phyloP scores from a whole-genome alignment of 176 grass and related monocot genomes.

The Aechmea fasciata region DNA sequence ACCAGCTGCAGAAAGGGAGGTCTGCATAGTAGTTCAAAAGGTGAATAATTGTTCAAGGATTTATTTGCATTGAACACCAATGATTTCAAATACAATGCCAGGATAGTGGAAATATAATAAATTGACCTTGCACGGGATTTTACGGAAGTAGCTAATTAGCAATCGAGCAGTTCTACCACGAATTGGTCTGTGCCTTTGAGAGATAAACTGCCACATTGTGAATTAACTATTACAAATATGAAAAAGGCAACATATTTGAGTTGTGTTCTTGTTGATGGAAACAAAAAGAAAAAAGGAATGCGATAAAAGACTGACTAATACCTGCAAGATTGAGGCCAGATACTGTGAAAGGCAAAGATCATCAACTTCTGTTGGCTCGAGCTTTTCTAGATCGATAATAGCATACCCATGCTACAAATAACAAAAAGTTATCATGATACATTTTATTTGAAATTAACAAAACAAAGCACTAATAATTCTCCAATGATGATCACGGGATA shows the following conservation, averaged over 20 bases:
- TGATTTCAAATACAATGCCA: slow-evolving; percentile 5
- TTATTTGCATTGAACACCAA: background rate
- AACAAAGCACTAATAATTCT: no score
- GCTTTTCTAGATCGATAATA: slow-evolving; percentile 76
- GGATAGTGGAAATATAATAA: slow-evolving; percentile 6
- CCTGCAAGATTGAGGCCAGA: slow-evolving; percentile 67
- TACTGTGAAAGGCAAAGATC: slow-evolving; percentile 78
- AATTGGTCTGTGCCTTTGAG: slow-evolving; percentile 76
- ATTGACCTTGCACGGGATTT: slow-evolving; percentile 66
- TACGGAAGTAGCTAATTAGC: slow-evolving; percentile 63
- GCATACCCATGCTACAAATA: slow-evolving; percentile 68
- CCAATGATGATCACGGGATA: no score
- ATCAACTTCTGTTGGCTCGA: slow-evolving; percentile 51
- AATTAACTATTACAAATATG: slow-evolving; percentile 8
- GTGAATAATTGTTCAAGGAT: background rate
- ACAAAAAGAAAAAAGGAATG: background rate
- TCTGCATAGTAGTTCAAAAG: slow-evolving; percentile 35
- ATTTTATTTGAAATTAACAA: no score
- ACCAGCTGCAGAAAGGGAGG: slow-evolving; percentile 68
- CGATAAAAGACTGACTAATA: slow-evolving; percentile 3
- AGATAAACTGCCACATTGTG: slow-evolving; percentile 49
- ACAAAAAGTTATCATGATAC: slow-evolving; percentile 5
- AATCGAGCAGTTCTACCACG: slow-evolving; percentile 57
- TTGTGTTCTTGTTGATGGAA: background rate
- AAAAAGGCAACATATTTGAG: slow-evolving; percentile 2